Base-by-base conservation (phyloP, 2,329 filamentous ascomycete species). In the Colletotrichum tanaceti region DNA sequence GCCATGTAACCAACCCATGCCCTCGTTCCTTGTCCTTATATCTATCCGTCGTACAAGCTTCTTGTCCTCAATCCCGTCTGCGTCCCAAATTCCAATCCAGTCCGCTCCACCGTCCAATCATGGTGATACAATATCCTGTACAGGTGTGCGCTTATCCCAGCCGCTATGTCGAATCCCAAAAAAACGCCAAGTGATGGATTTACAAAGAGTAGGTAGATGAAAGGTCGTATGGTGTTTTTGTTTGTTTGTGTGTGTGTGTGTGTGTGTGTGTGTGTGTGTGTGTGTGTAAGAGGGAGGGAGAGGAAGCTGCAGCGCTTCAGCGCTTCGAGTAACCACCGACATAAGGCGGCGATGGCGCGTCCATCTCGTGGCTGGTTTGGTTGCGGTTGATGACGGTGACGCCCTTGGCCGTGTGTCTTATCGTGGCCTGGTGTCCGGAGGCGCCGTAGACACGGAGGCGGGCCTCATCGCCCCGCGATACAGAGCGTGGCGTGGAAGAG, bases 331-430 rank as follows among this genome's bases (percentile, higher is more conserved):
- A 76, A 24, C 68, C 67, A 35, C 73, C 72, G 11, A 70, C 60
- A 53, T 43, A 63, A 52, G 78, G 62, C 10, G 77, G 77, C n/a
- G 68, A 73, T 4, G 79, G 79, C 6, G 74, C 76, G 58, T 65
- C 63, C 52, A 68, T 58, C n/a, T 80, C 78, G 43, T 75, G 77
- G 55, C 62, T 68, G 10, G 73, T 71, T 60, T 74, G 75, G 66
- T 73, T 64, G 73, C 79, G 77, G 72, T 78, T 77, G 72, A 79
- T 72, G 63, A 81, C 71, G n/a, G 73, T 65, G 72, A 73, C 75
- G 49, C 63, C 70, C 10, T 28, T 13, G 49, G 72, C 73, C 76
- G 76, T 64, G 69, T 71, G 73, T 61, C 77, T 76, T 65, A 75
- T 74, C n/a, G 73, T 73, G 28, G 73, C 28, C 39, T 35, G 41